phyloP scores from a whole-genome alignment of 768 basidiomycete genomes.

The Suillus subaureus region DNA sequence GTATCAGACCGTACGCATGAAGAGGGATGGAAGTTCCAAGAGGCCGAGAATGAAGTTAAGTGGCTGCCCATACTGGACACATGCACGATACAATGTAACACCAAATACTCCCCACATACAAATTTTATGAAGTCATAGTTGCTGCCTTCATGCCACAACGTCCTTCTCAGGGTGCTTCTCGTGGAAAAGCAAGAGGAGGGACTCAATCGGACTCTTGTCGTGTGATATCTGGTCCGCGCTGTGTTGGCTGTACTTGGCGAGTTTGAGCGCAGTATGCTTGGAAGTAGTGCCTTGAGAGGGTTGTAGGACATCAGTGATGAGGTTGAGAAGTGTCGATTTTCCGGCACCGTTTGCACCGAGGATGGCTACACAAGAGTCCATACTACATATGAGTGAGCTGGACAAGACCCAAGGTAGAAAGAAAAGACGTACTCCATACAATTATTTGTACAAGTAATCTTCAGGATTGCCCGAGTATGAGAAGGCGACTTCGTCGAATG shows the following conservation, averaged over 20 bases:
- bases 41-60: too few species aligned
- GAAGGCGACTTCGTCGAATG: conserved; percentile 85
- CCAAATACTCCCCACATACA: too few species aligned
- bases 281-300: conserved; percentile 80
- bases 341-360: conserved; percentile 96
- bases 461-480: conserved; percentile 32
- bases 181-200: conserved; percentile 81
- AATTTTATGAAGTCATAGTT: conserved; percentile 43
- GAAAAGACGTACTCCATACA: conserved; percentile 84
- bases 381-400: conserved; percentile 45
- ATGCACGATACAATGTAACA: conserved; percentile 19
- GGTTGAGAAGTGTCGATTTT: conserved; percentile 88
- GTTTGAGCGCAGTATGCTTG: conserved; percentile 87
- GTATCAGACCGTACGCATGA: not conserved
- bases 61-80: too few species aligned
- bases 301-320: conserved; percentile 82
- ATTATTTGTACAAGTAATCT: conserved; percentile 83
- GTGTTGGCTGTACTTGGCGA: conserved; percentile 99
- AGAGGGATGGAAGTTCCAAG: too few species aligned
- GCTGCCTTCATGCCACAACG: conserved; percentile 88
- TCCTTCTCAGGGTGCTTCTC: conserved; percentile 95
- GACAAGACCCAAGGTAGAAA: conserved; percentile 5
- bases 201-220: conserved; percentile 86
- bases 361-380: conserved; percentile 75
- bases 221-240: conserved; percentile 98